Conservation (phyloP, 2,329 filamentous ascomycete genomes). For the Myriosclerotinia curreyana region DNA sequence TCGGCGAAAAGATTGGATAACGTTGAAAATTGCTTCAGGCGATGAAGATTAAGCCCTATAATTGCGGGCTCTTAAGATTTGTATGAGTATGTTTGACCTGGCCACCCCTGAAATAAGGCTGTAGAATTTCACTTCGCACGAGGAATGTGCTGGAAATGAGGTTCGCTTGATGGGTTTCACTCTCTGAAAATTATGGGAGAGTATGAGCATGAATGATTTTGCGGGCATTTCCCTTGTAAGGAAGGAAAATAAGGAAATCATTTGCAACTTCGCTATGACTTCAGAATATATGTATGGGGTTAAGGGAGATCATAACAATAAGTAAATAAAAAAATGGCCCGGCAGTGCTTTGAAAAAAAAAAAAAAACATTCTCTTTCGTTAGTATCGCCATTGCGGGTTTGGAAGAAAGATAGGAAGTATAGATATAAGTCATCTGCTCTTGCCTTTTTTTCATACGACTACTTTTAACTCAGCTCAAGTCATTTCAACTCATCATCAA, state of each 20-base stretch:
- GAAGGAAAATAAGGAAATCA: not conserved
- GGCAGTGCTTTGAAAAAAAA: constrained; percentile 1
- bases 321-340: constrained; percentile 3
- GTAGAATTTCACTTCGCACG: not conserved
- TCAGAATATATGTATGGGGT: constrained; percentile 14
- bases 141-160: constrained; percentile 20
- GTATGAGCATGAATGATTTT: constrained; percentile 13
- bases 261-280: constrained; percentile 7
- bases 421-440: constrained; percentile 11
- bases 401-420: not conserved
- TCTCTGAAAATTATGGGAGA: not conserved
- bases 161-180: not conserved
- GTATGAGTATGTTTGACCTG: constrained; percentile 3
- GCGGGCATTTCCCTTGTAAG: constrained; percentile 9
- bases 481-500: not conserved
- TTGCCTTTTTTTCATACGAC: not conserved
- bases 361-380: not conserved
- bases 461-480: not conserved
- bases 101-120: constrained; percentile 13
- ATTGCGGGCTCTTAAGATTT: not conserved
- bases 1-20: not conserved
- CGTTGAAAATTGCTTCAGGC: constrained; percentile 5
- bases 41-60: constrained; percentile 14
- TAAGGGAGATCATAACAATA: constrained; percentile 5
- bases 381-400: not conserved